Evolutionary conservation across 192 early-diverging fungal species (phyloP).

Genomic region (Backusella psychrophila): DNA sequence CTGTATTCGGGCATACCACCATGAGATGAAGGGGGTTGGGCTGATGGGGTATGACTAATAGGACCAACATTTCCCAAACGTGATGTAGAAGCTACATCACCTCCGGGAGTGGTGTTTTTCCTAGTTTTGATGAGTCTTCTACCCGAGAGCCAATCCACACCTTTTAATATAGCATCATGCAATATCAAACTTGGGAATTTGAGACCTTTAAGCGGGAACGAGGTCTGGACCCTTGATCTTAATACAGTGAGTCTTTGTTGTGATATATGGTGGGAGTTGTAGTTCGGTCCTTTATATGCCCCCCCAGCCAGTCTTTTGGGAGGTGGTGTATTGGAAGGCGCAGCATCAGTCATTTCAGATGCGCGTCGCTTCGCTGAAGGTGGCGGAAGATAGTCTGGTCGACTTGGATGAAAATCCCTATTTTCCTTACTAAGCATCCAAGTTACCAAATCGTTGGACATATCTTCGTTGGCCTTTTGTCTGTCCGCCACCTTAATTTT

Average conservation of each 20-base stretch:
- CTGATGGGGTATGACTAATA: background rate
- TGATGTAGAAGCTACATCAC: background rate
- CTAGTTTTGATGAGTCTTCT: background rate
- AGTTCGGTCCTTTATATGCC: background rate
- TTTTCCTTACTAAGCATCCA: background rate
- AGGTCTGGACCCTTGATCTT: background rate
- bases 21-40: background rate
- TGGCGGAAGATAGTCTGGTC: background rate
- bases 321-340: background rate
- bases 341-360: background rate
- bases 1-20: no score
- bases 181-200: background rate
- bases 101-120: background rate
- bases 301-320: background rate
- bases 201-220: background rate
- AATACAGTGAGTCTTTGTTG: background rate
- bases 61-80: background rate
- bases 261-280: background rate
- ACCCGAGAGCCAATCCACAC: background rate
- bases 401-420: background rate
- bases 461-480: background rate
- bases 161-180: background rate
- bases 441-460: background rate
- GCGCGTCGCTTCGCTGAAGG: background rate
- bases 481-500: background rate